Conservation (phyloP, 306 rosid species). For the Prunus fruticosa region DNA sequence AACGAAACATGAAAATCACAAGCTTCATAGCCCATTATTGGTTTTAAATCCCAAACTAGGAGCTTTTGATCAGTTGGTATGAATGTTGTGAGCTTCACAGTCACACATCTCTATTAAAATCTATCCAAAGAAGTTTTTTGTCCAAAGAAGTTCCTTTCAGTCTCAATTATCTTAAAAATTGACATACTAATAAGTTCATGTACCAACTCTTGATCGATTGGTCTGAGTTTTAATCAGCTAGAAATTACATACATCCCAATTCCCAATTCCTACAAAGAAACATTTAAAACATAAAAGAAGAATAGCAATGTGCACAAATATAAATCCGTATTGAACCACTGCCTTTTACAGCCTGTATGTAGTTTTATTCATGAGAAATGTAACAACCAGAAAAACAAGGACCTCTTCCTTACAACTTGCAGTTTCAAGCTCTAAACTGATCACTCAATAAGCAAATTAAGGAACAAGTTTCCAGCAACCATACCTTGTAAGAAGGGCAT, state of each 20-base stretch:
- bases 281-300: background rate
- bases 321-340: background rate
- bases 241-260: background rate
- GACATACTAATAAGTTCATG: background rate
- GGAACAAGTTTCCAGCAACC: background rate
- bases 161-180: background rate
- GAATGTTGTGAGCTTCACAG: background rate
- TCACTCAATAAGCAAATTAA: background rate
- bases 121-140: too few relatives aligned
- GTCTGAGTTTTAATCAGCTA: background rate
- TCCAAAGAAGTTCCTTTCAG: too few relatives aligned
- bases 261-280: background rate
- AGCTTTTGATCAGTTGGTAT: too few relatives aligned
- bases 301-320: background rate
- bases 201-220: background rate
- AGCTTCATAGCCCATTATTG: background rate
- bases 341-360: background rate
- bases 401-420: background rate
- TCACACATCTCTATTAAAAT: too few relatives aligned
- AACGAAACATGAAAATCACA: background rate
- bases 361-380: conserved; percentile 4
- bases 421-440: background rate
- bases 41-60: background rate
- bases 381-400: background rate
- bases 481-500: conserved; percentile 12